phyloP scores from a whole-genome alignment of 2,329 filamentous ascomycete genomes.

The Verticillium zaregamsianum region DNA sequence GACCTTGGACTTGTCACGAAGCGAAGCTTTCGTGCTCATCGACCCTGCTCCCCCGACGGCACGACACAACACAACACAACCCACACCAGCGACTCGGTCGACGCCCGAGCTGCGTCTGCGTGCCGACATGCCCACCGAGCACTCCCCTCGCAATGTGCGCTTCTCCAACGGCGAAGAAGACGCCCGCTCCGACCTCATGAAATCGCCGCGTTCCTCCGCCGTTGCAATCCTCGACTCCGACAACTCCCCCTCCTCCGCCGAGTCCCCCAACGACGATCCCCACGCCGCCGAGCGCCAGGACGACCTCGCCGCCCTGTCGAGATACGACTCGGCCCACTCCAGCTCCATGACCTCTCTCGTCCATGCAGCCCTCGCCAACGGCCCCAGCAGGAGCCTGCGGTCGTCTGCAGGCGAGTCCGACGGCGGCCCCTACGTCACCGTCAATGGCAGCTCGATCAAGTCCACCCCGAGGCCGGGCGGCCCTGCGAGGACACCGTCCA shows the following conservation, averaged over 20 bases:
- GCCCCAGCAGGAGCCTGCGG: constrained; percentile 10
- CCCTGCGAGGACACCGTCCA: constrained; percentile 71
- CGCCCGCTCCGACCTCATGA: constrained; percentile 35
- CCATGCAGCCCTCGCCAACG: constrained; percentile 8
- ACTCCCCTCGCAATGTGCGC: constrained; percentile 51
- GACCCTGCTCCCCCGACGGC: not conserved
- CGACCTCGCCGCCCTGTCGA: constrained; percentile 37
- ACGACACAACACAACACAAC: not conserved
- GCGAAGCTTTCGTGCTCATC: not conserved
- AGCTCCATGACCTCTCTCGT: constrained; percentile 37
- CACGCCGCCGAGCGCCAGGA: constrained; percentile 45
- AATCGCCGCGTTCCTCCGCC: constrained; percentile 29
- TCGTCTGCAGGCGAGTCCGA: constrained; percentile 14
- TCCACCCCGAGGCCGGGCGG: constrained; percentile 58
- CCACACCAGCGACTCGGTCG: not conserved
- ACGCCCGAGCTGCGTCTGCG: not conserved
- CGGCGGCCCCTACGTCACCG: constrained; percentile 17
- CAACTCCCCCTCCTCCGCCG: constrained; percentile 41
- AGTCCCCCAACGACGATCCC: constrained; percentile 37
- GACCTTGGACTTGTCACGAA: not conserved
- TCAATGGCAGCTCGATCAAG: constrained; percentile 16
- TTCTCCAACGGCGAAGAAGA: constrained; percentile 49
- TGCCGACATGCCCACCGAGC: constrained; percentile 30
- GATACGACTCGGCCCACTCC: constrained; percentile 33
- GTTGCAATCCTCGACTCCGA: constrained; percentile 36